Evolutionary conservation across 2,329 filamentous ascomycete species (phyloP), one percentile per base, ranked within the genome.

Genomic region (Beauveria medogensis): DNA sequence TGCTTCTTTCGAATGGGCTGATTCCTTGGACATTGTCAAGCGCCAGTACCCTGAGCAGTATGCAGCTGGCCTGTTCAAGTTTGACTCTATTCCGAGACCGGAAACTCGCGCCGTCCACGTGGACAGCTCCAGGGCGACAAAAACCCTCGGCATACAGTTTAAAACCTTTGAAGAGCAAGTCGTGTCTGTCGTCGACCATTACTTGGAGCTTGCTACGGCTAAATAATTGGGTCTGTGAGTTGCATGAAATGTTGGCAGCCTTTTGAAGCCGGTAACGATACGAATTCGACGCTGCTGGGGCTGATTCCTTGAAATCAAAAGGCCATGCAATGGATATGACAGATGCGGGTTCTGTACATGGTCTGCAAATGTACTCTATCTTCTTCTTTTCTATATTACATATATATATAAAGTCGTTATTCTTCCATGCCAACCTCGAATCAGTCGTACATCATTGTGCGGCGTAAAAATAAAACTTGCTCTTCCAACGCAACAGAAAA

Each of bases 11-110:
- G 69, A 74, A 34, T 78, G 75, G 76, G 72, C 74, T 50, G 73
- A 76, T 26, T 69, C 72, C 0, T 71, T 73, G 50, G 69, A 71
- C 20, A 74, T 78, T 54, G 74, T 72, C 4, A 67, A 70, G 51
- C 62, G 67, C 22, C 64, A 65, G 30, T 77, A 48, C n/a, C 59
- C 63, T 5, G 59, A 43, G 12, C 57, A 63, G n/a, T 64, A 63
- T 18, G 43, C 61, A 1, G 63, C 66, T 7, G 66, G 65, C 10
- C 52, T 64, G 16, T 64, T 66, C 40, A 57, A 60, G 6, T 48
- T 67, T 43, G 62, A 63, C 16, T 50, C 58, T 1, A 53, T 52
- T 30, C 43, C 60, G 14, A 48, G 28, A 28, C 63, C 51, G 3
- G 24, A 24, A 28, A 64, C 58, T 12, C 20, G 26, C 3, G 28